Percentiles rank a stretch among this genome's conserved stretches.
Evolutionary conservation across 1,284 basidiomycete species (phyloP).

Genomic region (Cerrena zonata): DNA sequence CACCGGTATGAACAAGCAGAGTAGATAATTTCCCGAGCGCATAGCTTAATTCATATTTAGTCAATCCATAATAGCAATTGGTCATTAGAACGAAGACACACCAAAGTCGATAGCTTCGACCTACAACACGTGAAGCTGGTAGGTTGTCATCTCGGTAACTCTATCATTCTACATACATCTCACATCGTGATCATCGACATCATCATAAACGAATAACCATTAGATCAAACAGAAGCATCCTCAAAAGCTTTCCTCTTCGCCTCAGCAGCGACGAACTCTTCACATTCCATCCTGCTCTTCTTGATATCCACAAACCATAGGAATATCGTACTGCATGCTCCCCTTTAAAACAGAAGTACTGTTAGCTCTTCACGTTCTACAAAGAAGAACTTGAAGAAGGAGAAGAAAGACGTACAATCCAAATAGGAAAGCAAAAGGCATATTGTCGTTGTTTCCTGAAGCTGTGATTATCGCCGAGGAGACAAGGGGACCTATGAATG

Average conservation of each 20-base stretch:
- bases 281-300: constrained; percentile 64
- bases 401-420: constrained; percentile 49
- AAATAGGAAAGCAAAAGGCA: constrained; percentile 78
- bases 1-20: no score
- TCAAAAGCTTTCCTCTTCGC: constrained; percentile 44
- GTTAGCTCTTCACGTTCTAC: no score
- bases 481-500: constrained; percentile 78
- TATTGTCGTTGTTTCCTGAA: constrained; percentile 67
- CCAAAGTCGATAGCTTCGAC: no score
- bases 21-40: no score
- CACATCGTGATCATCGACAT: background rate
- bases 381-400: no score
- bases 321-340: constrained; percentile 57
- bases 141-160: no score
- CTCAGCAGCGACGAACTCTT: constrained; percentile 57
- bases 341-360: no score
- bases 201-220: background rate
- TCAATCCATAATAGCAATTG: no score
- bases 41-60: no score
- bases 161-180: no score
- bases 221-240: background rate
- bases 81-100: no score
- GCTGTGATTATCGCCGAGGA: constrained; percentile 70
- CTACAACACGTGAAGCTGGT: no score
- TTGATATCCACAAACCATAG: constrained; percentile 66